These are phyloP conservation scores for Misopates orontium DNA, from an alignment of 257 asterid species.

Conservation along the genomic window DNA sequence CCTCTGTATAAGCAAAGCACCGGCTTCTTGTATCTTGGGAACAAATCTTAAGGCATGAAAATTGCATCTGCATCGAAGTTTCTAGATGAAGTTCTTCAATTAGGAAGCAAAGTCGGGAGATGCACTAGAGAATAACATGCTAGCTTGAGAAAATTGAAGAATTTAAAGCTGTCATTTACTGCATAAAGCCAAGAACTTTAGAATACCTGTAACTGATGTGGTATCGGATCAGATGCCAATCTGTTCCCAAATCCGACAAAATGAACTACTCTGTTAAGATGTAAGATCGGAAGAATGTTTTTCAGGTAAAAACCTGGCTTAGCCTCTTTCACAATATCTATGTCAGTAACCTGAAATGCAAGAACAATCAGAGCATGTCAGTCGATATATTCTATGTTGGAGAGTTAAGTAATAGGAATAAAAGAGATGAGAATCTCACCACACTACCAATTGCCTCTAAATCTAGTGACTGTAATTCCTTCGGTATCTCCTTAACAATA, in stretches of 20 bases:
- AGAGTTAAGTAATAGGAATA: constrained; percentile 14
- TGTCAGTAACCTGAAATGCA: constrained; percentile 71
- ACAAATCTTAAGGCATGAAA: constrained; percentile 88
- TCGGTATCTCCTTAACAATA: constrained; percentile 81
- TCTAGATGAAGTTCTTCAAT: constrained; percentile 86
- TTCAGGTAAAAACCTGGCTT: constrained; percentile 88
- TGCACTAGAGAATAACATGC: constrained; percentile 22
- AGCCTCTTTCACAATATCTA: constrained; percentile 87
- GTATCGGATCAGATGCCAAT: constrained; percentile 95
- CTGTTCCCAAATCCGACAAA: constrained; percentile 98
- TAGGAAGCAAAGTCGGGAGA: constrained; percentile 56
- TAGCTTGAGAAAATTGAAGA: constrained; percentile 14
- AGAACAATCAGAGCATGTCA: constrained; percentile 24
- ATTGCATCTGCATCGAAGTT: constrained; percentile 99
- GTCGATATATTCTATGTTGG: constrained; percentile 5
- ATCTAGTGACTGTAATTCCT: constrained; percentile 81
- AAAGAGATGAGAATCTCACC: constrained; percentile 55
- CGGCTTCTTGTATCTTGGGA: constrained; percentile 89
- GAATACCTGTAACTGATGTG: constrained; percentile 76
- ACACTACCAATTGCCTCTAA: constrained; percentile 88
- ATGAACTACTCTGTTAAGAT: constrained; percentile 80
- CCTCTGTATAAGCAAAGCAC: constrained; percentile 77
- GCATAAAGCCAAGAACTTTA: constrained; percentile 18
- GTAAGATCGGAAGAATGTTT: constrained; percentile 86
- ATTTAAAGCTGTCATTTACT: constrained; percentile 24